A percentile compares a stretch with the other conserved stretches of the same genome.
These are phyloP conservation scores for Colletotrichum limetticola DNA, from an alignment of 2,329 filamentous ascomycete species.

Conservation along the genomic window DNA sequence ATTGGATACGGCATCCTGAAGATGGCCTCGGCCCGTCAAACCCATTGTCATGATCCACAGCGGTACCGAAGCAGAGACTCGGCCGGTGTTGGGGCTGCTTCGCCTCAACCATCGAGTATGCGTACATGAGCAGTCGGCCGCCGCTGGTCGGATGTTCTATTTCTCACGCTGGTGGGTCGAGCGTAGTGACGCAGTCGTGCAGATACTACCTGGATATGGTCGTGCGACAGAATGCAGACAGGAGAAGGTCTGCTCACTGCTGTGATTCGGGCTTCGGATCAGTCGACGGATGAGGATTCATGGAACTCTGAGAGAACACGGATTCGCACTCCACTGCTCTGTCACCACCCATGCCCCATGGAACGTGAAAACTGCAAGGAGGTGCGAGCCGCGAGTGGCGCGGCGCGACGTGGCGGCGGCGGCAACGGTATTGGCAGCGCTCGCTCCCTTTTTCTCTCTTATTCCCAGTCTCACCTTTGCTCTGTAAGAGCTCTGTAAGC, in stretches of 20 bases:
- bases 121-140: background rate
- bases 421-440: slow-evolving; percentile 1
- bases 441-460: background rate
- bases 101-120: background rate
- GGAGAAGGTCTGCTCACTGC: background rate
- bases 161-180: background rate
- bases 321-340: background rate
- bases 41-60: slow-evolving; percentile 1
- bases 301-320: background rate
- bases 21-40: background rate
- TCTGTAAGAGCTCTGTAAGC: background rate
- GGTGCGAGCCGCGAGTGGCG: background rate
- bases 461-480: background rate
- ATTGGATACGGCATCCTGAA: background rate
- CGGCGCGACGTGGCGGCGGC: background rate
- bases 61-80: background rate
- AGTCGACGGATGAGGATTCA: background rate
- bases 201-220: background rate
- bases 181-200: slow-evolving; percentile 7
- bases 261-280: background rate
- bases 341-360: background rate
- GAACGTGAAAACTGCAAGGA: background rate
- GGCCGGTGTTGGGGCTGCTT: background rate
- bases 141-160: background rate
- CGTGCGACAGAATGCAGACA: background rate